Evolutionary conservation across 495 filamentous ascomycete species (phyloP).

Genomic region (Aspergillus sclerotiicarbonarius): DNA sequence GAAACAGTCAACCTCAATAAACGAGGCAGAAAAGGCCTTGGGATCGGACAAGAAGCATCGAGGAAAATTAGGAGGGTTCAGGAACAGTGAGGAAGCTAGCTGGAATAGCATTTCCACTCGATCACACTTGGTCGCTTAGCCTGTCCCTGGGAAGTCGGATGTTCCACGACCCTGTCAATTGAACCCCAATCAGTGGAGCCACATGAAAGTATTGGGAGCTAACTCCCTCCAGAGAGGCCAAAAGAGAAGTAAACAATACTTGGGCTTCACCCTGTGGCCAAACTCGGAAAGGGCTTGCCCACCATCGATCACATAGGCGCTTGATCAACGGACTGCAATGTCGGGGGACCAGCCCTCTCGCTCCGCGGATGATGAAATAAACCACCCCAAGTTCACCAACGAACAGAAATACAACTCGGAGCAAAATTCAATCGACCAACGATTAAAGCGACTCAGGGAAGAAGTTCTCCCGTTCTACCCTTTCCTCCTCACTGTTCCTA

Average conservation of each 20-base stretch:
- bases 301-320: not conserved
- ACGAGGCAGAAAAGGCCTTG: not conserved
- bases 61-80: too few relatives aligned
- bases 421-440: slow-evolving; percentile 36
- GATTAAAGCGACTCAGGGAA: slow-evolving; percentile 44
- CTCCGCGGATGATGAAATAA: slow-evolving; percentile 29
- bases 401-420: slow-evolving; percentile 25
- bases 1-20: not conserved
- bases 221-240: not conserved
- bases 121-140: not conserved
- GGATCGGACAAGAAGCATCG: too few relatives aligned
- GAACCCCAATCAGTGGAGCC: not conserved
- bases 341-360: slow-evolving; percentile 42
- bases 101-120: not conserved
- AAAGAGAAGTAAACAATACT: not conserved
- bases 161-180: not conserved
- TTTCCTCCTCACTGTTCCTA: slow-evolving; percentile 48
- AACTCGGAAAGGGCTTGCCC: not conserved
- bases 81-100: not conserved
- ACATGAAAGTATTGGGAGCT: not conserved
- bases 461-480: slow-evolving; percentile 48
- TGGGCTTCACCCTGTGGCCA: not conserved
- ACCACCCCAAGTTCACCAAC: slow-evolving; percentile 22
- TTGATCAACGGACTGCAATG: slow-evolving; percentile 41
- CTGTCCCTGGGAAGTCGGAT: not conserved